Percentiles rank a stretch among this genome's conserved stretches.
Conservation (phyloP, 2,329 filamentous ascomycete genomes). For the Scopulariopsis brevicaulis region DNA sequence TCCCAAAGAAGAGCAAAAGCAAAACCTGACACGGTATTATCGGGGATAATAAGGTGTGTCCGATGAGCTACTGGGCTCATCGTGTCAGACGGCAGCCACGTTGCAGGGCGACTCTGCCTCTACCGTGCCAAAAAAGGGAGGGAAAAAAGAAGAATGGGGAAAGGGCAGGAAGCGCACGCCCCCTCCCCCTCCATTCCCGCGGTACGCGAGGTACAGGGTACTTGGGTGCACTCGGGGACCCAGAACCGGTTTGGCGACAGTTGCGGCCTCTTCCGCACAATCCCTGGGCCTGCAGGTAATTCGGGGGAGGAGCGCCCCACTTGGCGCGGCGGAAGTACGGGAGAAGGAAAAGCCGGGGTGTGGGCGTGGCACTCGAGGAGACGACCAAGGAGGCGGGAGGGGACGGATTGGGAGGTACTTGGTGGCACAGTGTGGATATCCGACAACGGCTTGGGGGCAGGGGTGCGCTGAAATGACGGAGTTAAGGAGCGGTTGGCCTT, state of each 20-base stretch:
- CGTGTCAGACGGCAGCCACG: conserved; percentile 1
- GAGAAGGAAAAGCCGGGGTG: neutral
- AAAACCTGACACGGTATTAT: neutral
- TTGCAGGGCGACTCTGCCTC: neutral
- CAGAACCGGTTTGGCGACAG: conserved; percentile 1
- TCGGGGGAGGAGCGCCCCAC: neutral
- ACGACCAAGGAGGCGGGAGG: neutral
- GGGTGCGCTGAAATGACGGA: neutral
- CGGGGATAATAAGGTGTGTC: neutral
- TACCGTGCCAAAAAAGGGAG: too few relatives aligned
- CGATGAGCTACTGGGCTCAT: neutral
- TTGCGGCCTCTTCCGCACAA: conserved; percentile 4
- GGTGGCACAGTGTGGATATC: neutral
- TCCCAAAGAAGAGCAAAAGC: too few relatives aligned
- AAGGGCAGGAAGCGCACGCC: neutral
- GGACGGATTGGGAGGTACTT: neutral
- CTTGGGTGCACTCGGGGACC: neutral
- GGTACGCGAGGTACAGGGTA: neutral
- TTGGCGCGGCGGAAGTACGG: conserved; percentile 1
- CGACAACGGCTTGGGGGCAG: neutral
- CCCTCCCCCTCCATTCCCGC: neutral
- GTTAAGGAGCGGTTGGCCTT: too few relatives aligned
- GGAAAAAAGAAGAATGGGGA: too few relatives aligned
- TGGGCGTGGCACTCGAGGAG: neutral
- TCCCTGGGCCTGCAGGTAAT: conserved; percentile 1